These are phyloP conservation scores for Forsythia suspensa DNA, from an alignment of 257 asterid genomes.

Conservation along the genomic window DNA sequence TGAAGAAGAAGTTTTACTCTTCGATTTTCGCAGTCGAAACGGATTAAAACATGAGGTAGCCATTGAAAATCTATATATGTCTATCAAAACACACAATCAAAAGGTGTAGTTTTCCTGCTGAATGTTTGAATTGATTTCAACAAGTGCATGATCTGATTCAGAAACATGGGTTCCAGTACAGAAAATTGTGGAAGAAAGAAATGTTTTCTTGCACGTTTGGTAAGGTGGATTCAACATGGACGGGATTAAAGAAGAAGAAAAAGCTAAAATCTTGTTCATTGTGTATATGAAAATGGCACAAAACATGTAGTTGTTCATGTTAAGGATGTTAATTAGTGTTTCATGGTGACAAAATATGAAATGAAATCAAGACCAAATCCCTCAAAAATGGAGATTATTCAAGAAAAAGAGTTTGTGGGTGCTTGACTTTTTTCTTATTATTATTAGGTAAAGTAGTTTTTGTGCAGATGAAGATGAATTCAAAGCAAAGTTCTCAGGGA, in stretches of 20 bases:
- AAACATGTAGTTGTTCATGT: background rate
- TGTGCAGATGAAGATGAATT: constrained; percentile 40
- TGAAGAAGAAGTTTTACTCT: constrained; percentile 30
- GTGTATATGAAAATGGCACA: background rate
- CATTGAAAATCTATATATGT: constrained; percentile 30
- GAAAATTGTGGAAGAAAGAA: too few relatives aligned
- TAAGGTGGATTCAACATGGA: background rate
- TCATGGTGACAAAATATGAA: constrained; percentile 17
- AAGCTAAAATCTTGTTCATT: background rate
- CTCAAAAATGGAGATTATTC: constrained; percentile 17
- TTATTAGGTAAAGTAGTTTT: constrained; percentile 27
- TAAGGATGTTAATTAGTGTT: background rate
- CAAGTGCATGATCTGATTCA: constrained; percentile 10
- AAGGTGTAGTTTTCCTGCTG: constrained; percentile 28
- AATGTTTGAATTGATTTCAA: constrained; percentile 47
- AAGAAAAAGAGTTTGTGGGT: constrained; percentile 28
- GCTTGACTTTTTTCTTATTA: constrained; percentile 14
- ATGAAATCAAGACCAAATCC: background rate
- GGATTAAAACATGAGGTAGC: constrained; percentile 76
- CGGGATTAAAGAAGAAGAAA: background rate
- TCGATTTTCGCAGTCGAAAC: constrained; percentile 51
- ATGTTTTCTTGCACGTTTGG: background rate
- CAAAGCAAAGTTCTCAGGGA: constrained; percentile 42
- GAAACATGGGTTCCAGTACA: constrained; percentile 13
- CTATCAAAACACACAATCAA: constrained; percentile 23